These are phyloP conservation scores for Gliomastix tumulicola DNA, from an alignment of 2,329 filamentous ascomycete species.

Conservation along the genomic window DNA sequence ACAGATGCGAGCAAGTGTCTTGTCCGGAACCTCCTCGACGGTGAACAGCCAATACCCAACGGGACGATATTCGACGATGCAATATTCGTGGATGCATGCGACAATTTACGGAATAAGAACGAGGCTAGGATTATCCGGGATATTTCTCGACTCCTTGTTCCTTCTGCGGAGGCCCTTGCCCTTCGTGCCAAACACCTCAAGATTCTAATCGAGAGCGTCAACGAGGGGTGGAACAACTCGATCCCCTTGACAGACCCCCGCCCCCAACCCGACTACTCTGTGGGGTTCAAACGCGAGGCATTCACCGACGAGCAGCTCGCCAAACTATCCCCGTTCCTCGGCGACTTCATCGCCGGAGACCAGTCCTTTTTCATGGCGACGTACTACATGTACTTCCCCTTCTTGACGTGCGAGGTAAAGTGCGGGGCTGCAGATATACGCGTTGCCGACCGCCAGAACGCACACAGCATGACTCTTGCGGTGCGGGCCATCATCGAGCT, in stretches of 20 bases:
- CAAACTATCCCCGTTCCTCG: slow-evolving; percentile 29
- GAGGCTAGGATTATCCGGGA: slow-evolving; percentile 25
- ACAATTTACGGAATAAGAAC: no score
- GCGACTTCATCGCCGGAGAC: slow-evolving; percentile 19
- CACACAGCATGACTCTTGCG: slow-evolving; percentile 31
- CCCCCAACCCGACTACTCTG: slow-evolving; percentile 32
- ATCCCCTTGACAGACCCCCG: slow-evolving; percentile 6
- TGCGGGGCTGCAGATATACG: slow-evolving; percentile 27
- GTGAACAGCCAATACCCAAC: no score
- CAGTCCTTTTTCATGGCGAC: slow-evolving; percentile 35
- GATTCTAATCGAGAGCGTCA: slow-evolving; percentile 23
- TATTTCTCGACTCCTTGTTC: slow-evolving; percentile 26
- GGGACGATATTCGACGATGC: no score
- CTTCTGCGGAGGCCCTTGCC: slow-evolving; percentile 26
- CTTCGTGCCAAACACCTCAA: slow-evolving; percentile 17
- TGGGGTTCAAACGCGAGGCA: slow-evolving; percentile 27
- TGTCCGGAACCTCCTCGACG: no score
- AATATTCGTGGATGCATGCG: no score
- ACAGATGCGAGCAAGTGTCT: neutral
- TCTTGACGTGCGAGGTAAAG: slow-evolving; percentile 40
- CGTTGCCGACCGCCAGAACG: slow-evolving; percentile 29
- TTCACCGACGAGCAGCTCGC: slow-evolving; percentile 29
- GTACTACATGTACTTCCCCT: slow-evolving; percentile 29
- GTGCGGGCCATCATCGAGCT: slow-evolving; percentile 29
- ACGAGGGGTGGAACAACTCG: slow-evolving; percentile 2